These are phyloP conservation scores for Scutellaria minor DNA, from an alignment of 257 asterid species.

Conservation along the genomic window DNA sequence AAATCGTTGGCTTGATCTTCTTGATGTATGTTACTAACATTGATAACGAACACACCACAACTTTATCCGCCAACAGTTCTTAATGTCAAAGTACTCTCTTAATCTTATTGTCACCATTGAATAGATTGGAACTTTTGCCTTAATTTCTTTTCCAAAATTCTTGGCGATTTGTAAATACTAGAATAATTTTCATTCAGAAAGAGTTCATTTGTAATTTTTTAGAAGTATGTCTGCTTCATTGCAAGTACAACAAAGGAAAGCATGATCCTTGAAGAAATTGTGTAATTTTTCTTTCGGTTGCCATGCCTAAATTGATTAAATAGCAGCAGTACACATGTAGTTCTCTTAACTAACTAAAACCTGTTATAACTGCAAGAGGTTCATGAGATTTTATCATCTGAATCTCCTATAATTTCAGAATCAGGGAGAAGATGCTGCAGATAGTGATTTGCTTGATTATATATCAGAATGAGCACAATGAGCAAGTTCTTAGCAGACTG, in stretches of 20 bases:
- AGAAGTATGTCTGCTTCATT: conserved; percentile 14
- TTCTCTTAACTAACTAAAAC: conserved; percentile 16
- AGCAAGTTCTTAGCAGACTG: conserved; percentile 97
- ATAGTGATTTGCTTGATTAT: conserved; percentile 88
- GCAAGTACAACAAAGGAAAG: conserved; percentile 19
- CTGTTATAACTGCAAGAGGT: conserved; percentile 13
- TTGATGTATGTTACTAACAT: conserved; percentile 69
- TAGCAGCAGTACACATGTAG: conserved; percentile 14
- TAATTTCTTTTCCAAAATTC: conserved; percentile 8
- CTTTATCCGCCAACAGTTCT: conserved; percentile 5
- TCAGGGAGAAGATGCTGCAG: conserved; percentile 94
- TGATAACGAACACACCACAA: conserved; percentile 23
- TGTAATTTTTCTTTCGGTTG: conserved; percentile 10
- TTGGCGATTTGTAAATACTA: neutral
- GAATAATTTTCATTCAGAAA: no score
- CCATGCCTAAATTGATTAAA: conserved; percentile 1
- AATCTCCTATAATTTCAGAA: conserved; percentile 58
- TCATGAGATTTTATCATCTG: conserved; percentile 27
- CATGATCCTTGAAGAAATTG: conserved; percentile 23
- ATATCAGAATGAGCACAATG: conserved; percentile 99
- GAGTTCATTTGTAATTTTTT: neutral
- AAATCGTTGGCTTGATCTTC: conserved; percentile 98
- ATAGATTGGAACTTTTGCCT: conserved; percentile 25
- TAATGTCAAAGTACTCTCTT: conserved; percentile 12
- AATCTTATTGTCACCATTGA: conserved; percentile 27